phyloP scores from a whole-genome alignment of 2,329 filamentous ascomycete species.

The Dothistroma pini region DNA sequence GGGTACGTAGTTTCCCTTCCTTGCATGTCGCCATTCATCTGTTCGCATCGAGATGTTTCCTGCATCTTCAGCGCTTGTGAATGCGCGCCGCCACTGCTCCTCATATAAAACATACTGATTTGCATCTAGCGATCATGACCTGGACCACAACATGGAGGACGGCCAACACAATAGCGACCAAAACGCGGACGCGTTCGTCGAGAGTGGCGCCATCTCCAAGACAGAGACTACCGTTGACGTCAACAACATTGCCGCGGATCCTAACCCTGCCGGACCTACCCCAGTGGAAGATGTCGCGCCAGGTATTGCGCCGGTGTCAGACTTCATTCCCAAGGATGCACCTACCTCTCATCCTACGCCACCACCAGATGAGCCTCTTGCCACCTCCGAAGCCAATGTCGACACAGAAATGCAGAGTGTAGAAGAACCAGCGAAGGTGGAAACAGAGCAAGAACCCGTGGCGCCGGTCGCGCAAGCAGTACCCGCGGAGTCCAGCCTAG shows the following conservation, averaged over 20 bases:
- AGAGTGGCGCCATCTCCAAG: slow-evolving; percentile 22
- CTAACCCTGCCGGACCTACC: slow-evolving; percentile 32
- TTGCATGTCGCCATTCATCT: slow-evolving; percentile 5
- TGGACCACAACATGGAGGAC: slow-evolving; percentile 14
- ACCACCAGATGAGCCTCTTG: slow-evolving; percentile 41
- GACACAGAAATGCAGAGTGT: slow-evolving; percentile 25
- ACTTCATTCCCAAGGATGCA: slow-evolving; percentile 42
- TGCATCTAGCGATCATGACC: slow-evolving; percentile 12
- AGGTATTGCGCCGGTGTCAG: slow-evolving; percentile 43
- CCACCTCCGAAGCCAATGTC: slow-evolving; percentile 27
- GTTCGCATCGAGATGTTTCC: background rate
- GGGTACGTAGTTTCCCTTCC: slow-evolving; percentile 16
- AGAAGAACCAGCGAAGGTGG: slow-evolving; percentile 15
- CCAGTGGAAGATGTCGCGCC: slow-evolving; percentile 41
- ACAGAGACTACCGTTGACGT: slow-evolving; percentile 19
- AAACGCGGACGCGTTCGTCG: slow-evolving; percentile 25
- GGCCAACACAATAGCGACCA: slow-evolving; percentile 11
- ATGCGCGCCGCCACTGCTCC: slow-evolving; percentile 6
- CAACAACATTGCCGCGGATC: slow-evolving; percentile 17
- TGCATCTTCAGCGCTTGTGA: slow-evolving; percentile 6
- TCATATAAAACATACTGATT: slow-evolving; percentile 6
- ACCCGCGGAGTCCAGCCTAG: slow-evolving; percentile 51
- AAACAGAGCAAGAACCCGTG: slow-evolving; percentile 18
- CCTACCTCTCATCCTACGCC: slow-evolving; percentile 42
- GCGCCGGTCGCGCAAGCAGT: slow-evolving; percentile 18